Evolutionary conservation across 768 basidiomycete species (phyloP).

Genomic region (Agaricus subrufescens): DNA sequence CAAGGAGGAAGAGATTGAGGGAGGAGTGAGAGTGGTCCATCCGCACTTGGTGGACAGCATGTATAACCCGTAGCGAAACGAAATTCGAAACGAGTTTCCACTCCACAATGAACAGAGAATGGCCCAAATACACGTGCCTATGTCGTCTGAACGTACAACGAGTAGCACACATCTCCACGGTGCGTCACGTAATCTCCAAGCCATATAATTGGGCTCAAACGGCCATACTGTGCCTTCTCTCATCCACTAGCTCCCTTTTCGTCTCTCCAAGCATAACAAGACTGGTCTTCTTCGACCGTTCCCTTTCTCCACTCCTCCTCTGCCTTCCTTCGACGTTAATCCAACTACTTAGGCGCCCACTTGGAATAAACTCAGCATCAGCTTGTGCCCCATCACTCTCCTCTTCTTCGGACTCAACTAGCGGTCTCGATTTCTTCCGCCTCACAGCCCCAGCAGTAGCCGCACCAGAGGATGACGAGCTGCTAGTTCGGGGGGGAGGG

Average conservation of each 20-base stretch:
- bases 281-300: slow-evolving; percentile 19
- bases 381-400: slow-evolving; percentile 71
- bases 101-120: too few relatives aligned
- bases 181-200: not conserved
- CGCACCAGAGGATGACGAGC: slow-evolving; percentile 20
- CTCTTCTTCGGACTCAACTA: slow-evolving; percentile 44
- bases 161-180: not conserved
- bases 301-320: slow-evolving; percentile 30
- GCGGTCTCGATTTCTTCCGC: slow-evolving; percentile 50
- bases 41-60: too few relatives aligned
- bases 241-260: slow-evolving; percentile 43
- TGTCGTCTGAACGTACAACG: not conserved
- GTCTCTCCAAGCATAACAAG: slow-evolving; percentile 24
- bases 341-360: slow-evolving; percentile 33
- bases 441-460: slow-evolving; percentile 26
- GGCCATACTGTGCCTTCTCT: slow-evolving; percentile 64
- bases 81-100: too few relatives aligned
- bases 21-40: too few relatives aligned
- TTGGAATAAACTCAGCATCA: slow-evolving; percentile 55
- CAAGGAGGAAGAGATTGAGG: too few relatives aligned
- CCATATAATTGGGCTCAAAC: slow-evolving; percentile 29
- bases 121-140: not conserved
- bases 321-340: slow-evolving; percentile 49
- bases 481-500: slow-evolving; percentile 21
- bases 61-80: too few relatives aligned